phyloP scores from a whole-genome alignment of 2,329 filamentous ascomycete genomes.

The Aspergillus neoniger region DNA sequence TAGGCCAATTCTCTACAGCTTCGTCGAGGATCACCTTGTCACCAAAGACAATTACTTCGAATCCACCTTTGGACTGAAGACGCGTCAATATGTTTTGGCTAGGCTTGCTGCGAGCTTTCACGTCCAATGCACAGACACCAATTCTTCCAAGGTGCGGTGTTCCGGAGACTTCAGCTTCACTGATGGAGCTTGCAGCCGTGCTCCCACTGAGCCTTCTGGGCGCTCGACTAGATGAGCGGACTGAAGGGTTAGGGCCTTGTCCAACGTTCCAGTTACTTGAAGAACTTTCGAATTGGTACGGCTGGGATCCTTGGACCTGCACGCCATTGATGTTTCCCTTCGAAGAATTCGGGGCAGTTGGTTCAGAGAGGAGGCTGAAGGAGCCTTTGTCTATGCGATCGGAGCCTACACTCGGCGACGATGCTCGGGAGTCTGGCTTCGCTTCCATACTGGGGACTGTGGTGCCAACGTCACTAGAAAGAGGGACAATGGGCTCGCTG shows the following conservation, averaged over 20 bases:
- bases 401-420: conserved; percentile 1
- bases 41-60: conserved; percentile 96
- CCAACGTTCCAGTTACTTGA: conserved; percentile 40
- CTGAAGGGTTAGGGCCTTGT: conserved; percentile 33
- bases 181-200: conserved; percentile 78
- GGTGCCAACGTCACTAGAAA: neutral
- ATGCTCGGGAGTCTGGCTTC: conserved; percentile 4
- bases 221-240: conserved; percentile 64
- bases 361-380: conserved; percentile 20
- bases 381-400: conserved; percentile 20
- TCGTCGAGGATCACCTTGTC: conserved; percentile 99
- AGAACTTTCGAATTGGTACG: conserved; percentile 22
- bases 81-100: conserved; percentile 94
- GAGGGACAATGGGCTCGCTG: neutral
- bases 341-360: conserved; percentile 20
- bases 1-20: conserved; percentile 92
- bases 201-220: conserved; percentile 80
- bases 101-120: conserved; percentile 95
- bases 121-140: conserved; percentile 91
- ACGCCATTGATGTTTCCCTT: conserved; percentile 9
- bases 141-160: conserved; percentile 63
- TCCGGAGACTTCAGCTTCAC: conserved; percentile 55
- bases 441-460: conserved; percentile 2
- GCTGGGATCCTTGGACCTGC: conserved; percentile 21
- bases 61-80: conserved; percentile 85